Evolutionary conservation across 1,139 yeast genomes (phyloP), one percentile per base, ranked within the genome.

Genomic region (Starmera stellimalicola): DNA sequence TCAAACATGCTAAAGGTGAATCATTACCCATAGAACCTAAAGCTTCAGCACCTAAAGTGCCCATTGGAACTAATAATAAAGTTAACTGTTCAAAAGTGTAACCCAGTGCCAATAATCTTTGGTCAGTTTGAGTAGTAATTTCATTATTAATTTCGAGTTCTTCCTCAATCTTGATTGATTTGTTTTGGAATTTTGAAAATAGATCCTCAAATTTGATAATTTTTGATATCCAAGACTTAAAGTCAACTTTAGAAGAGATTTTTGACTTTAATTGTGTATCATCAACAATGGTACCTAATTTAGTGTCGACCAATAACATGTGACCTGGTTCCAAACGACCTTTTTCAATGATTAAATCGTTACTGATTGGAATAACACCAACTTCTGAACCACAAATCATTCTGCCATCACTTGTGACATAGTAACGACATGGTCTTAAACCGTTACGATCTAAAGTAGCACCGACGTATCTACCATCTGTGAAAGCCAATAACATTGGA

Each of bases 11-110:
- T 47, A 91, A 69, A n/a, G 97, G 94, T 38, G 91, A 78, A 55
- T 91, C 98, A 55, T 88, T 88, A 70, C 98, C 98, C 98, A 91
- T 91, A 11, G 96, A 87, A 19, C 98, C 97, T 38, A 91, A 70
- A 6, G 96, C 88, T 63, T 91, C 98, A 54, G 87, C 87, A 41
- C 91, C 95, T 48, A 76, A 82, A 30, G 69, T 53, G 29, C 94
- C 97, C 98, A 91, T 91, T 44, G 97, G 97, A 7, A 84, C 94
- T 48, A 91, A 67, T 29, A 91, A 65, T 40, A 84, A 60, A 29
- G 85, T 73, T 41, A 88, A 70, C 62, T 91, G 97, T 63, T 91
- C 98, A 51, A 79, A 80, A 15, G 95, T 81, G 67, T 85, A 91
- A 34, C 95, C 96, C 54, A 83, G 82, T 3, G 96, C 93, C 39